phyloP scores from a whole-genome alignment of 352 stramenopile species.

The Pythium pyrilobum region DNA sequence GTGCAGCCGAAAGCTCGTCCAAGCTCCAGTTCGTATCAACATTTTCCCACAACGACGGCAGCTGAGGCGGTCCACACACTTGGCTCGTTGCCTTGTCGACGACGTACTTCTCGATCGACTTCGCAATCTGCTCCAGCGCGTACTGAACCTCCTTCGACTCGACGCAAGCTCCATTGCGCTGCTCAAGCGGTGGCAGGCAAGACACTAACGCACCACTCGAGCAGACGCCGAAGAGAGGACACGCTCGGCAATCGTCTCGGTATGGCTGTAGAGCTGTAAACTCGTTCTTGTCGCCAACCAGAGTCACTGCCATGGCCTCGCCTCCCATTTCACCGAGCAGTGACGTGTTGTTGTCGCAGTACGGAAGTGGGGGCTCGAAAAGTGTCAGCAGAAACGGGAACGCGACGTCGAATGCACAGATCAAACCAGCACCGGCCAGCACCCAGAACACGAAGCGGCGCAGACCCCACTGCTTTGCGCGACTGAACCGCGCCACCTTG shows the following conservation, averaged over 20 bases:
- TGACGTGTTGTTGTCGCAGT: constrained; percentile 41
- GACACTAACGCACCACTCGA: constrained; percentile 38
- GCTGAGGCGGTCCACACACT: constrained; percentile 32
- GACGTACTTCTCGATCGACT: constrained; percentile 44
- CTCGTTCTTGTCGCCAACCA: constrained; percentile 28
- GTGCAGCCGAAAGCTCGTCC: constrained; percentile 10
- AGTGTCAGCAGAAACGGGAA: constrained; percentile 34
- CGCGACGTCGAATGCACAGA: constrained; percentile 38
- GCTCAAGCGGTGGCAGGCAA: constrained; percentile 42
- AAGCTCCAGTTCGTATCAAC: not conserved
- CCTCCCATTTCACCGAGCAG: constrained; percentile 17
- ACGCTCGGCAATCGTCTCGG: constrained; percentile 41
- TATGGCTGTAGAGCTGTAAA: constrained; percentile 47
- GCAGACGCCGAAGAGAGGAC: constrained; percentile 57
- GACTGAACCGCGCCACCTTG: constrained; percentile 26
- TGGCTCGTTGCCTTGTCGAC: constrained; percentile 25
- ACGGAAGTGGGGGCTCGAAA: constrained; percentile 30
- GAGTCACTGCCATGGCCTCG: constrained; percentile 11
- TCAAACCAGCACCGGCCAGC: constrained; percentile 20
- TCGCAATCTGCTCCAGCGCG: constrained; percentile 37
- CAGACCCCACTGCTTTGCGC: constrained; percentile 38
- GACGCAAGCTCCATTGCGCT: constrained; percentile 42
- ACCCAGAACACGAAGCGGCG: constrained; percentile 34
- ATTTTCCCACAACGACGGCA: constrained; percentile 17
- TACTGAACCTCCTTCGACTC: constrained; percentile 48